Conservation (phyloP, 768 basidiomycete genomes). For the Leucocoprinus leucothites region DNA sequence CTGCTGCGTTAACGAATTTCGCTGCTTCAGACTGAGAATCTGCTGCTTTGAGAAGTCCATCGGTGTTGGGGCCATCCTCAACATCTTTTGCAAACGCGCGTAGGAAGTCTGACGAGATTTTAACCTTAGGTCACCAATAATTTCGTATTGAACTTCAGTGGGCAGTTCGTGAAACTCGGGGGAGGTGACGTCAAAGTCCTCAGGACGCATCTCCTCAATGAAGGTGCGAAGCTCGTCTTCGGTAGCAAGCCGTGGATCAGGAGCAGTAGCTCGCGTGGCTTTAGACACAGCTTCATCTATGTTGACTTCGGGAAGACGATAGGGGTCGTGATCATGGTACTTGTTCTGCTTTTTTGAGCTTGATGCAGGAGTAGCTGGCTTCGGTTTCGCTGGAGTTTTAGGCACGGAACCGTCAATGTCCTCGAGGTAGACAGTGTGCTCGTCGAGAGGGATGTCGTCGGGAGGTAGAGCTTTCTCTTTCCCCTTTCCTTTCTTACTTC, state of each 20-base stretch:
- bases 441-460: slow-evolving; percentile 53
- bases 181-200: slow-evolving; percentile 91
- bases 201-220: slow-evolving; percentile 94
- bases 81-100: slow-evolving; percentile 88
- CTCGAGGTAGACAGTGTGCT: slow-evolving; percentile 83
- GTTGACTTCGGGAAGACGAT: slow-evolving; percentile 83
- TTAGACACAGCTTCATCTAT: slow-evolving; percentile 60
- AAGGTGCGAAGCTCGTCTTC: slow-evolving; percentile 92
- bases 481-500: slow-evolving; percentile 15
- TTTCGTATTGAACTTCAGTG: slow-evolving; percentile 97
- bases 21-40: slow-evolving; percentile 83
- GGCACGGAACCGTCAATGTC: slow-evolving; percentile 62
- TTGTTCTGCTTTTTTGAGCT: slow-evolving; percentile 58
- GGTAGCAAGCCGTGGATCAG: slow-evolving; percentile 92
- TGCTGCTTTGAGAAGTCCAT: slow-evolving; percentile 97
- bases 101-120: slow-evolving; percentile 95
- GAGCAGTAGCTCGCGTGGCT: slow-evolving; percentile 55
- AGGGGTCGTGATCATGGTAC: slow-evolving; percentile 85
- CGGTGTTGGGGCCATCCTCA: slow-evolving; percentile 71
- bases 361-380: slow-evolving; percentile 34
- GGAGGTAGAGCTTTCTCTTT: slow-evolving; percentile 36
- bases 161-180: slow-evolving; percentile 89
- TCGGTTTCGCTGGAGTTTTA: slow-evolving; percentile 48
- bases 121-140: slow-evolving; percentile 91
- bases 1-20: slow-evolving; percentile 91